Evolutionary conservation across 257 asterid genomes (phyloP).

Genomic region (Solanum pennellii): DNA sequence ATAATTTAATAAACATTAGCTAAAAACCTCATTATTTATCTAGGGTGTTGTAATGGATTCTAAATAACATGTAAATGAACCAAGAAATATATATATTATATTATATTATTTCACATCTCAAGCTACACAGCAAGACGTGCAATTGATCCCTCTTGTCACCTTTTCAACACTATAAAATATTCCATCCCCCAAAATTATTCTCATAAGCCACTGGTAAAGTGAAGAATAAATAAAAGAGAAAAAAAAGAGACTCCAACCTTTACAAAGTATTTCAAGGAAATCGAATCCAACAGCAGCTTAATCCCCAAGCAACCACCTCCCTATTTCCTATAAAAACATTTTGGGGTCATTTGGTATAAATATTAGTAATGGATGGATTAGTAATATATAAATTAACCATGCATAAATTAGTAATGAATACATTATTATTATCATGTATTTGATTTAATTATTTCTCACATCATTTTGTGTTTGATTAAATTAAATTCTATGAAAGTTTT

Average conservation of each 20-base stretch:
- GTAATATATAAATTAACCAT: no score
- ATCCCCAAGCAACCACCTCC: not conserved
- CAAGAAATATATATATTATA: no score
- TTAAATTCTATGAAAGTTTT: no score
- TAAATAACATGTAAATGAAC: not conserved
- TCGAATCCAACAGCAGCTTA: not conserved
- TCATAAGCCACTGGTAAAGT: not conserved
- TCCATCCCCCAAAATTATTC: not conserved
- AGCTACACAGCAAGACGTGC: not conserved
- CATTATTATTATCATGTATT: no score
- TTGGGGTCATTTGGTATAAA: no score
- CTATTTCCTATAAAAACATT: not conserved
- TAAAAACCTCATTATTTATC: not conserved
- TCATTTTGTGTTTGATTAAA: no score
- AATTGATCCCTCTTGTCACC: not conserved
- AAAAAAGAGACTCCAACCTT: not conserved
- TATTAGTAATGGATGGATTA: no score
- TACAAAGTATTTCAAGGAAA: not conserved
- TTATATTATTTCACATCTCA: not conserved
- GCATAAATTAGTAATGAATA: no score
- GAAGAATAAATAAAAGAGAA: not conserved
- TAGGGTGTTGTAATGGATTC: not conserved
- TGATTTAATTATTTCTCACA: no score
- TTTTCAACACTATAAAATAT: not conserved
- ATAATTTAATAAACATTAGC: not conserved